Evolutionary conservation across 163 green algal species (phyloP).

Genomic region (Scenedesmus sp.): DNA sequence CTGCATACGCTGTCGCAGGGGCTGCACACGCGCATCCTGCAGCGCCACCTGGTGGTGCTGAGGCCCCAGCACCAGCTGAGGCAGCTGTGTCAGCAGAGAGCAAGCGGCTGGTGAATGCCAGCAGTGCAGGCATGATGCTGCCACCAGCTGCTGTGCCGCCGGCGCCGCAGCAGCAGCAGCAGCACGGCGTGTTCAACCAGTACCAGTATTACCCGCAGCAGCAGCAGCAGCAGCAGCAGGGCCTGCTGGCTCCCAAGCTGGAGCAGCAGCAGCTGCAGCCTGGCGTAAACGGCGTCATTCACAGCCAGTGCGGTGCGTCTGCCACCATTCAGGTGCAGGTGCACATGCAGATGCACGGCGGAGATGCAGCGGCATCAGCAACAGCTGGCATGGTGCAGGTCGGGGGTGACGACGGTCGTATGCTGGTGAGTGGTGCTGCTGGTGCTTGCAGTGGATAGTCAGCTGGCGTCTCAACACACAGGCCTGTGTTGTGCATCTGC

Average conservation of each 20-base stretch:
- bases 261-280: conserved; percentile 36
- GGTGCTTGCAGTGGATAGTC: neutral
- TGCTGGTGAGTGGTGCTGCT: conserved; percentile 37
- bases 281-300: conserved; percentile 10
- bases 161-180: neutral
- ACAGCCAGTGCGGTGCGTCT: conserved; percentile 42
- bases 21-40: neutral
- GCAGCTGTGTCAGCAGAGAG: too few species aligned
- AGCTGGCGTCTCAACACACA: too few species aligned
- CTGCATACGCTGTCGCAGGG: neutral
- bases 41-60: neutral
- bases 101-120: neutral
- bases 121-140: conserved; percentile 17
- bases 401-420: conserved; percentile 10
- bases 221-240: conserved; percentile 18
- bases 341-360: conserved; percentile 9
- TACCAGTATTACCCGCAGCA: neutral
- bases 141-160: conserved; percentile 10
- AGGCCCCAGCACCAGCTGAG: conserved; percentile 34
- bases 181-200: too few species aligned
- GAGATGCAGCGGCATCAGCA: neutral
- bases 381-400: conserved; percentile 33
- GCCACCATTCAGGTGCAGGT: conserved; percentile 27
- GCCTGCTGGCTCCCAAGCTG: neutral
- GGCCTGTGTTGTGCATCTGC: too few species aligned